These are phyloP conservation scores for Alternaria novae-zelandiae DNA, from an alignment of 2,329 filamentous ascomycete genomes.

Conservation along the genomic window DNA sequence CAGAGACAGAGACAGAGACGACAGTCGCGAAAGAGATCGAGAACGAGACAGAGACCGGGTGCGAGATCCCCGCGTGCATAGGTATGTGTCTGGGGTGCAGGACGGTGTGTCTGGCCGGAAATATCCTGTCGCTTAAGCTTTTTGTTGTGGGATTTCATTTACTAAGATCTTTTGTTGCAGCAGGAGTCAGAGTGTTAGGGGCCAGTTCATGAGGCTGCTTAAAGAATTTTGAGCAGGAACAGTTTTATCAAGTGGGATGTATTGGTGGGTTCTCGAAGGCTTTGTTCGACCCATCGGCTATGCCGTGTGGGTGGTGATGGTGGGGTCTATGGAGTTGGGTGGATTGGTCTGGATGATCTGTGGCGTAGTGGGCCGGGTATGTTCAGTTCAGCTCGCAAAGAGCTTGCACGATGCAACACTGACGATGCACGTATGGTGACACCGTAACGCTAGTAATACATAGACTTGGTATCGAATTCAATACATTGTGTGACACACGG, in stretches of 20 bases:
- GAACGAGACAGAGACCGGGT: conserved; percentile 21
- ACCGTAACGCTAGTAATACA: neutral
- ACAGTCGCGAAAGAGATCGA: conserved; percentile 18
- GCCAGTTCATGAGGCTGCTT: conserved; percentile 23
- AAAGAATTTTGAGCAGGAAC: conserved; percentile 26
- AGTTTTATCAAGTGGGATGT: neutral
- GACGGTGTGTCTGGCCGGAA: conserved; percentile 43
- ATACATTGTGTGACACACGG: neutral
- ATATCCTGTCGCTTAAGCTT: conserved; percentile 32
- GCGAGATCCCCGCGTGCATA: conserved; percentile 33
- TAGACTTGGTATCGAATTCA: neutral
- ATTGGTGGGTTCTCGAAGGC: neutral
- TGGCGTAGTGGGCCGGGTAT: conserved; percentile 7
- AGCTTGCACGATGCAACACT: neutral
- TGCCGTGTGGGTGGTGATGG: neutral
- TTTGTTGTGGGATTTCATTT: conserved; percentile 12
- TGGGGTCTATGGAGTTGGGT: neutral
- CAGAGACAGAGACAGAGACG: conserved; percentile 8
- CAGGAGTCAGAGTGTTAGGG: conserved; percentile 17
- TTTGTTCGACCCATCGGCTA: neutral
- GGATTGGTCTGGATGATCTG: conserved; percentile 4
- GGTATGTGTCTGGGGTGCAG: conserved; percentile 44
- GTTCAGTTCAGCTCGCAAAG: neutral
- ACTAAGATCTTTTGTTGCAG: conserved; percentile 19
- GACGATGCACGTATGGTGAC: neutral